Evolutionary conservation across 2,329 filamentous ascomycete genomes (phyloP).

Genomic region (Stachybotrys echinatus): DNA sequence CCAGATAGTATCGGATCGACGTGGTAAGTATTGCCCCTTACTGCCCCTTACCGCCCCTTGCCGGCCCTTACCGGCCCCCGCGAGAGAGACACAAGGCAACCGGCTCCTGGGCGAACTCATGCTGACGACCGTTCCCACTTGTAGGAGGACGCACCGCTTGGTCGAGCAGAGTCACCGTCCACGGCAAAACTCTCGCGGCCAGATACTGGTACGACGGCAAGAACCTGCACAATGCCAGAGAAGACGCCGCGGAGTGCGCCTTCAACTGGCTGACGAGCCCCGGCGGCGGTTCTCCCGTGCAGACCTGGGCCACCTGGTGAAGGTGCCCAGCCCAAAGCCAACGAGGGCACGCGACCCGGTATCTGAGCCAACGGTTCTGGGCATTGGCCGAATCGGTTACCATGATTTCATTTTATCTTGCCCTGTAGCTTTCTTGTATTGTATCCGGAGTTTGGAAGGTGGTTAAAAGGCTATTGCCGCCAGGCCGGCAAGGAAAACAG

Average conservation of each 20-base stretch:
- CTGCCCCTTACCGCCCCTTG: too few species aligned
- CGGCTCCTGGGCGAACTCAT: not conserved
- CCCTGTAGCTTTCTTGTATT: not conserved
- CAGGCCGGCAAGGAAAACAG: not conserved
- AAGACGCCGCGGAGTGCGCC: constrained; percentile 86
- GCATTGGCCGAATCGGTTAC: not conserved
- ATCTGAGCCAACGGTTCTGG: not conserved
- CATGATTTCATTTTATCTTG: not conserved
- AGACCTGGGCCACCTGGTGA: constrained; percentile 11
- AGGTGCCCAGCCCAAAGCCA: not conserved
- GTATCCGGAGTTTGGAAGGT: not conserved
- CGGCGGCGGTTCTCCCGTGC: constrained; percentile 12
- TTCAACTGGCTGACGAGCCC: constrained; percentile 49
- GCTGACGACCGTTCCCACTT: not conserved
- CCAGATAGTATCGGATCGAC: constrained; percentile 68
- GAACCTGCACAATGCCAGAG: constrained; percentile 80
- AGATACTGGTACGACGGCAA: constrained; percentile 90
- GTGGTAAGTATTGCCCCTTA: constrained; percentile 63
- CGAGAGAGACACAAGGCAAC: not conserved
- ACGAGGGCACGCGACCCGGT: not conserved
- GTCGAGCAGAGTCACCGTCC: constrained; percentile 75
- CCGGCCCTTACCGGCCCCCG: too few species aligned
- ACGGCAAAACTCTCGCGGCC: constrained; percentile 60
- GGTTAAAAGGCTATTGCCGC: not conserved
- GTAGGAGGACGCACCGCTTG: constrained; percentile 84